phyloP scores from a whole-genome alignment of 352 stramenopile species.

The Phytophthora quininea region DNA sequence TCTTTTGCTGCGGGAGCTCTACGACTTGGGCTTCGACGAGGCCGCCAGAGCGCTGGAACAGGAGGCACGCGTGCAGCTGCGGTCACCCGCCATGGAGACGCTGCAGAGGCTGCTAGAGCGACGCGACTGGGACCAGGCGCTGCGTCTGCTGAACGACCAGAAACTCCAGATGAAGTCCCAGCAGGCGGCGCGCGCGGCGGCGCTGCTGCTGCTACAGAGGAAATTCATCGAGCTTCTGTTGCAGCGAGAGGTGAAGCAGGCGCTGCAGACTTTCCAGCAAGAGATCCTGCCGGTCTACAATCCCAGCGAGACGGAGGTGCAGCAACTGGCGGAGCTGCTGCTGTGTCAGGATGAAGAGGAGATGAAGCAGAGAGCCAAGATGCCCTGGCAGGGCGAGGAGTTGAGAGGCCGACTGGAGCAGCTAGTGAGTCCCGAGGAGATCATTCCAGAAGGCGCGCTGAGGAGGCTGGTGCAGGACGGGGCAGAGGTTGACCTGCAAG shows the following conservation, averaged over 20 bases:
- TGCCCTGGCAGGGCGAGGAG: constrained; percentile 55
- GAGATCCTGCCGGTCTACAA: constrained; percentile 60
- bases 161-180: constrained; percentile 52
- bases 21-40: no score
- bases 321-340: constrained; percentile 60
- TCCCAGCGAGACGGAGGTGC: constrained; percentile 54
- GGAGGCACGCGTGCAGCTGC: constrained; percentile 62
- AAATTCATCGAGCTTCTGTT: constrained; percentile 70
- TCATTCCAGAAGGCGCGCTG: constrained; percentile 64
- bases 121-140: constrained; percentile 60
- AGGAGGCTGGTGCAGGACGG: constrained; percentile 49
- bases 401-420: constrained; percentile 54
- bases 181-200: constrained; percentile 40
- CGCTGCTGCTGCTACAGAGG: constrained; percentile 63
- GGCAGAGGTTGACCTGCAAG: constrained; percentile 27
- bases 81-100: constrained; percentile 57
- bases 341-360: constrained; percentile 53
- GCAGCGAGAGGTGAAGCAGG: constrained; percentile 38
- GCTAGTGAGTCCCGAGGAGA: constrained; percentile 69
- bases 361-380: constrained; percentile 37
- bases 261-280: constrained; percentile 67
- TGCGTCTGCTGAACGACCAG: constrained; percentile 39
- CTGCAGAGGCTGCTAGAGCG: constrained; percentile 48
- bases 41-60: constrained; percentile 40
- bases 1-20: no score